phyloP scores from a whole-genome alignment of 208 protist genomes.

The Leishmania gerbilli region DNA sequence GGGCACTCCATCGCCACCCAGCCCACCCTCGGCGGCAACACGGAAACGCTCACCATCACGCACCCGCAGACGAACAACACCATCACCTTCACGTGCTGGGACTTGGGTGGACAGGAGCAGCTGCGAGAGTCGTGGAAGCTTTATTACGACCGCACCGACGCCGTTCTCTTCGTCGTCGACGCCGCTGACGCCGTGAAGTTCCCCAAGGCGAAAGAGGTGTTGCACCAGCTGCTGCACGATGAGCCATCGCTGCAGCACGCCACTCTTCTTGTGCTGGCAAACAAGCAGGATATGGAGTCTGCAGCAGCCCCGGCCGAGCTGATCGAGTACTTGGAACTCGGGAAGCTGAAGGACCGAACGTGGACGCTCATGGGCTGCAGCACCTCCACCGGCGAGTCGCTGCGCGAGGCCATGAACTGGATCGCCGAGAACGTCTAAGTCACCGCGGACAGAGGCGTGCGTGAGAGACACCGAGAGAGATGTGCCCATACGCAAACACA shows the following conservation, averaged over 20 bases:
- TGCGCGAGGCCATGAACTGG: constrained; percentile 94
- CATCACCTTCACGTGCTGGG: constrained; percentile 97
- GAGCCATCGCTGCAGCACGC: constrained; percentile 85
- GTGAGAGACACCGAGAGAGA: neutral
- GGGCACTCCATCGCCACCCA: constrained; percentile 97
- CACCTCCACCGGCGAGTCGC: constrained; percentile 88
- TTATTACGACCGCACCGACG: constrained; percentile 97
- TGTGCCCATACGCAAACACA: neutral
- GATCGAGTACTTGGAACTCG: constrained; percentile 84
- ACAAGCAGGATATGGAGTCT: constrained; percentile 95
- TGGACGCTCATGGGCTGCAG: constrained; percentile 97
- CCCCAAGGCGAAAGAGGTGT: constrained; percentile 72
- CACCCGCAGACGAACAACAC: constrained; percentile 89
- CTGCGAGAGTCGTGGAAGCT: constrained; percentile 93
- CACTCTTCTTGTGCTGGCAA: constrained; percentile 94
- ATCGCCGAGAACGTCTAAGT: constrained; percentile 71
- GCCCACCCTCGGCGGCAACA: constrained; percentile 98
- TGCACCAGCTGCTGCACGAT: constrained; percentile 82
- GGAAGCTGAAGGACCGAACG: constrained; percentile 84
- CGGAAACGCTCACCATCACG: constrained; percentile 96
- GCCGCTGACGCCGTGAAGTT: constrained; percentile 82
- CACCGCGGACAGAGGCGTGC: neutral
- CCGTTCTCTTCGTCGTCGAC: constrained; percentile 95
- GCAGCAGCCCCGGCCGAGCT: constrained; percentile 85
- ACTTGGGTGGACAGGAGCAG: constrained; percentile 96